Base-by-base conservation (phyloP, 192 early-diverging fungal genomes). In the Helicostylum pulchrum region DNA sequence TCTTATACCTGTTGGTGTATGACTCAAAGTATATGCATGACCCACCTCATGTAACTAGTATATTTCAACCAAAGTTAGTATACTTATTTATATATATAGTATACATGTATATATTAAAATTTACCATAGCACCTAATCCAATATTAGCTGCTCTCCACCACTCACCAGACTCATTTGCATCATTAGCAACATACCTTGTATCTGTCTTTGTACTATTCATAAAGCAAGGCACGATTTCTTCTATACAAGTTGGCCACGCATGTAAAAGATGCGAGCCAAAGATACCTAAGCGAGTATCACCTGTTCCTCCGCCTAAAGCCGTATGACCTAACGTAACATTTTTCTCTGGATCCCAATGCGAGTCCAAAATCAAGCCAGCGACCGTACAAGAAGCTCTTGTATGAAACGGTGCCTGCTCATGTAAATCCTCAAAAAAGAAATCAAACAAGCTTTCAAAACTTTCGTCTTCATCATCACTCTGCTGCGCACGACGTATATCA, bases 231-330 rank as follows among this genome's bases (percentile, higher is more conserved):
- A 76, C 80, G 14, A 88, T 72, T 32, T 88, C 86, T 53, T 87
- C 86, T 3, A 88, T 70, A 36, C 64, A 74, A 3, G 73, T 64
- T 1, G 87, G 87, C 86, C 86, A 88, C 3, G 88, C 70, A 61
- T 87, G 81, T 6, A 82, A 76, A 32, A 73, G 65, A 69, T 89
- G 87, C 0, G 84, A 89, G 12, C 88, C 88, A 74, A 90, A 90
- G 15, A 90, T 81, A 53, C 86, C 87, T 52, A 88, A 64, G 42
- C 80, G 62, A 14, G 76, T 67, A 31, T 79, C 17, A 21, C 76
- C 81, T 2, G 49, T 48, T 3, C 86, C 83, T 21, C 87, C 87
- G 11, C 88, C 88, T 42, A 90, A 67, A 1, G 88, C 87, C 0
- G 84, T 80, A 69, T 90, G 88, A 17, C 81, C 88, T 20, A 80